Evolutionary conservation across 768 basidiomycete genomes (phyloP).

Genomic region (Suillus weaverae): DNA sequence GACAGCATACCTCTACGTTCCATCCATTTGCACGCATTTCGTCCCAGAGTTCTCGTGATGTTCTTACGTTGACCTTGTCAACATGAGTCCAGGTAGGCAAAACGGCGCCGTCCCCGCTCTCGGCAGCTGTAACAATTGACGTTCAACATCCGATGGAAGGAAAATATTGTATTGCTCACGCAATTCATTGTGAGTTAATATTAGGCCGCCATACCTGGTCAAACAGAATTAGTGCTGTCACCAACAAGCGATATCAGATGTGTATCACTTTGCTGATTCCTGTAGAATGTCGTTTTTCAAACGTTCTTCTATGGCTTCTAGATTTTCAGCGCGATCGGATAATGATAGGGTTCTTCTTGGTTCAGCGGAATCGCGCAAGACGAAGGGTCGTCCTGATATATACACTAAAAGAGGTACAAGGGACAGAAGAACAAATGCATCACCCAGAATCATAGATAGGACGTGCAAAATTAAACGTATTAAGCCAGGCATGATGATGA

Average conservation of each 20-base stretch:
- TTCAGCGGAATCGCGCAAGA: conserved; percentile 82
- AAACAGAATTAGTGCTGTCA: conserved; percentile 12
- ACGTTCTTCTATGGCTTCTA: conserved; percentile 89
- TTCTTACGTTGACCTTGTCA: conserved; percentile 79
- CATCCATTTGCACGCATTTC: conserved; percentile 79
- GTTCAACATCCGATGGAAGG: conserved; percentile 12
- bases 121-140: conserved; percentile 40
- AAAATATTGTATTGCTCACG: conserved; percentile 41
- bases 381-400: conserved; percentile 90
- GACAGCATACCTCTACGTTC: conserved; percentile 76
- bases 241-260: background rate
- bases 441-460: conserved; percentile 3
- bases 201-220: conserved; percentile 78
- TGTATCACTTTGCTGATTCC: conserved; percentile 67
- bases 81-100: conserved; percentile 94
- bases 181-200: conserved; percentile 93
- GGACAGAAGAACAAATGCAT: conserved; percentile 12
- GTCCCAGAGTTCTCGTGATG: conserved; percentile 85
- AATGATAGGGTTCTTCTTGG: conserved; percentile 77
- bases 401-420: conserved; percentile 50
- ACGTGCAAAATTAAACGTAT: background rate
- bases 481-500: background rate
- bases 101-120: conserved; percentile 76
- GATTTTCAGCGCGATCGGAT: conserved; percentile 91
- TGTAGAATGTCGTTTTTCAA: conserved; percentile 89